Evolutionary conservation across 805 yeast species (phyloP), one percentile per base, ranked within the genome.

Genomic region (Brettanomyces sp.): DNA sequence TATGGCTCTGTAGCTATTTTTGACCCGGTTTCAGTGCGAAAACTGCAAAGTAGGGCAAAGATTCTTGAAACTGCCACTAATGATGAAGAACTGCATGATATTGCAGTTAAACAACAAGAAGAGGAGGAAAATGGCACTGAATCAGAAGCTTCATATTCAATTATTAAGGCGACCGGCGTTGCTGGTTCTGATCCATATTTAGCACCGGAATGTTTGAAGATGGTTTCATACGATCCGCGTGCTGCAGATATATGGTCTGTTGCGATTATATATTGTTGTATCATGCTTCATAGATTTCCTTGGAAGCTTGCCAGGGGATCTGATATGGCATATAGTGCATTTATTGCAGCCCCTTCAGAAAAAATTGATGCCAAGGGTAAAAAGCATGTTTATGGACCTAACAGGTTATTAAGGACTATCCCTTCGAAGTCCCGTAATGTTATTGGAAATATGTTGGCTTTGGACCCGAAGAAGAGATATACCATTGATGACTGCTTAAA

Each of bases 121-220:
- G 34, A 23, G 14, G 25, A 39, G 14, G 25, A 22, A 3, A 11
- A 14, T 12, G 23, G 6, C 6, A 24, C 28, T n/a, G 43, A 32
- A 14, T 23, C 37, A 8, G 13, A 14, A 9, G 13, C 43, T 13
- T 28, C 43, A 5, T 42, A 42, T 14, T 22, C 39, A 2, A 73
- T 79, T 22, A 78, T 84, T 14, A 68, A 73, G 48, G 89, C 96
- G 0, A 73, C 76, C 38, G 98, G 98, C 13, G 76, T 91, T 22
- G 95, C 91, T 11, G 99, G 99, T 13, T 85, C 95, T 2, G 99
- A 91, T 63, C 98, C 99, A 2, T 91, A 91, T 59, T 67, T 91
- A 50, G 93, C 97, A 0, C 98, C 98, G 0, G 99, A 91, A 62
- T 90, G 91, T 39, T 72, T 91, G 46, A 59, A 66, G 21, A 47